These are phyloP conservation scores for Aschersonia sp. DNA, from an alignment of 2,329 filamentous ascomycete genomes.

Conservation along the genomic window DNA sequence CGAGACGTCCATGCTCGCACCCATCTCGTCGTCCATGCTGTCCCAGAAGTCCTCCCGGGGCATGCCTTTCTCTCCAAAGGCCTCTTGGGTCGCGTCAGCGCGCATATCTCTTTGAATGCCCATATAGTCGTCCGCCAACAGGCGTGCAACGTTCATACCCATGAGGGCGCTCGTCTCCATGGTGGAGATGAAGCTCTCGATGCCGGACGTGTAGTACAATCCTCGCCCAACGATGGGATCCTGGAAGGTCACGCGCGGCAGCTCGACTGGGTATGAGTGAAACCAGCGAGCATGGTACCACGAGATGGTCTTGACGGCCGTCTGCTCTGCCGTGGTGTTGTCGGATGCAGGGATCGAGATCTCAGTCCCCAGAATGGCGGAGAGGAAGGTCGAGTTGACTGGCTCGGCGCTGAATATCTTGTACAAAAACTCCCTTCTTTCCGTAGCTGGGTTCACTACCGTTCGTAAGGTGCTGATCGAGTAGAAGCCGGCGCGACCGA, in stretches of 20 bases:
- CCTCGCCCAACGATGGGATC: slow-evolving; percentile 54
- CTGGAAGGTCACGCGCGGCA: slow-evolving; percentile 80
- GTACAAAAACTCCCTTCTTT: slow-evolving; percentile 41
- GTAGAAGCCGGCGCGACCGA: slow-evolving; percentile 69
- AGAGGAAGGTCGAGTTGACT: slow-evolving; percentile 38
- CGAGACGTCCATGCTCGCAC: slow-evolving; percentile 3
- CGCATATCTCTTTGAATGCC: slow-evolving; percentile 6
- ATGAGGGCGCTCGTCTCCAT: slow-evolving; percentile 95
- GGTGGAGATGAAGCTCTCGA: slow-evolving; percentile 89
- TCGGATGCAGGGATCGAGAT: slow-evolving; percentile 26
- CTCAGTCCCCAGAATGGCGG: slow-evolving; percentile 32
- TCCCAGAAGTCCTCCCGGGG: slow-evolving; percentile 6
- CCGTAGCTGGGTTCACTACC: slow-evolving; percentile 44
- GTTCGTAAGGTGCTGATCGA: slow-evolving; percentile 63
- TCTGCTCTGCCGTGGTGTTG: slow-evolving; percentile 14
- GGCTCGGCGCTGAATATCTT: slow-evolving; percentile 49
- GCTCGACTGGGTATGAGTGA: slow-evolving; percentile 72
- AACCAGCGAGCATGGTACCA: slow-evolving; percentile 72
- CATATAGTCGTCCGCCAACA: slow-evolving; percentile 49
- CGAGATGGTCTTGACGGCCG: slow-evolving; percentile 38
- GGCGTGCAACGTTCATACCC: slow-evolving; percentile 69
- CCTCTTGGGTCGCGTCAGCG: background rate
- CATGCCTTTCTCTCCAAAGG: background rate
- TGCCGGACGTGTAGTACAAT: slow-evolving; percentile 59
- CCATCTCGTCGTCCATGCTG: slow-evolving; percentile 8